Evolutionary conservation across 805 yeast species (phyloP).

Genomic region (Metschnikowia hibisci): DNA sequence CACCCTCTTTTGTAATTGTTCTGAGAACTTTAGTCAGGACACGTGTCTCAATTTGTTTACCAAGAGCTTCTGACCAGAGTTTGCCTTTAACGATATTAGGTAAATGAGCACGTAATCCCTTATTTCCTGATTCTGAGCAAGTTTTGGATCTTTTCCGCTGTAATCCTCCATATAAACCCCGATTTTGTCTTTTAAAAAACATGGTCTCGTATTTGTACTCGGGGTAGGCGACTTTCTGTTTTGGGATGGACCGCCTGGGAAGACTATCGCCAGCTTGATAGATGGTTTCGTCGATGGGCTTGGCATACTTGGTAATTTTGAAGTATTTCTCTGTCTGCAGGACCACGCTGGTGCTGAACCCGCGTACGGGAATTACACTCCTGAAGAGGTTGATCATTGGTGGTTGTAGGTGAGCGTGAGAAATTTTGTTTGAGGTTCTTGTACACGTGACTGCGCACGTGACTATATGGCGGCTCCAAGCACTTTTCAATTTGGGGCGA

Average conservation of each 20-base stretch:
- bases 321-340: constrained; percentile 31
- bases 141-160: constrained; percentile 73
- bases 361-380: constrained; percentile 7
- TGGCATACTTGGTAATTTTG: constrained; percentile 38
- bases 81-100: constrained; percentile 77
- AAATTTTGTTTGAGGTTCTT: not conserved
- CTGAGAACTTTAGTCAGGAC: constrained; percentile 78
- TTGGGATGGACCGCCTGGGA: constrained; percentile 17
- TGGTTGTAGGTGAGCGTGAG: not conserved
- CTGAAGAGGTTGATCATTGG: constrained; percentile 15
- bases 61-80: constrained; percentile 80
- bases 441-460: not conserved
- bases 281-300: constrained; percentile 32
- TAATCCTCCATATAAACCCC: constrained; percentile 89
- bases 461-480: no score
- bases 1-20: constrained; percentile 91
- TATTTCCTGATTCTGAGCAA: constrained; percentile 73
- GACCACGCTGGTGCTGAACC: constrained; percentile 8
- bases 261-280: constrained; percentile 37
- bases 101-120: constrained; percentile 66
- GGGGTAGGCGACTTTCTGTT: constrained; percentile 14
- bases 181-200: constrained; percentile 76
- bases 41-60: constrained; percentile 51
- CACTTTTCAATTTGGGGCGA: no score
- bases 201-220: constrained; percentile 62